Percentiles rank a stretch among this genome's conserved stretches.
These are phyloP conservation scores for Corrigiola litoralis DNA, from an alignment of 179 eudicot species.

Conservation along the genomic window DNA sequence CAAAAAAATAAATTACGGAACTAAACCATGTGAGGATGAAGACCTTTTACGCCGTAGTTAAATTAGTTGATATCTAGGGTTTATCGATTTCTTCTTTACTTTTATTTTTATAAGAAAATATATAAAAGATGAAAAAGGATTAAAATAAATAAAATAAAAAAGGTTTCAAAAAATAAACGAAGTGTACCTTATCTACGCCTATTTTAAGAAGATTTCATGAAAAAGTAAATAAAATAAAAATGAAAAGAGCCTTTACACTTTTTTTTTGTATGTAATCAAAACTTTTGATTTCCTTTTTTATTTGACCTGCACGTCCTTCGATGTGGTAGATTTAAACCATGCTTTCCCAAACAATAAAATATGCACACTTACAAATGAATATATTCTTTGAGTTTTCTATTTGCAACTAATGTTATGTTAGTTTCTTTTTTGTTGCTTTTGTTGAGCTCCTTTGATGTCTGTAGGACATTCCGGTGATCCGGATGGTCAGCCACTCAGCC, in stretches of 20 bases:
- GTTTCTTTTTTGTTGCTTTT: background rate
- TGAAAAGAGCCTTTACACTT: background rate
- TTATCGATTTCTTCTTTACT: too few relatives aligned
- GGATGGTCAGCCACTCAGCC: background rate
- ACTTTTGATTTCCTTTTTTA: conserved; percentile 4
- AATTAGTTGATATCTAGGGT: too few relatives aligned
- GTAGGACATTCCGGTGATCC: conserved; percentile 1
- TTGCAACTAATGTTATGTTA: background rate
- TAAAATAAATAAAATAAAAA: too few relatives aligned
- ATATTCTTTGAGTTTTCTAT: background rate
- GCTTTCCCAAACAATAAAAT: conserved; percentile 10
- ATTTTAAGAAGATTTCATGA: too few relatives aligned
- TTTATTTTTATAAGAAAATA: too few relatives aligned
- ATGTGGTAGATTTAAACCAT: conserved; percentile 23
- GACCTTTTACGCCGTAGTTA: too few relatives aligned
- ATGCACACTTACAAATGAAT: background rate
- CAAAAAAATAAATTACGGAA: too few relatives aligned
- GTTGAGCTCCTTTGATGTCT: conserved; percentile 7
- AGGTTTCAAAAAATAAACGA: too few relatives aligned
- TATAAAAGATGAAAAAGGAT: too few relatives aligned
- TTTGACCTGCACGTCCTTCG: conserved; percentile 21
- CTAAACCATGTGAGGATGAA: too few relatives aligned
- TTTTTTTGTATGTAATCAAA: background rate
- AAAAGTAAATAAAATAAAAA: too few relatives aligned
- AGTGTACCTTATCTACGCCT: too few relatives aligned